phyloP scores from a whole-genome alignment of 257 asterid genomes.

The Craterostigma plantagineum region DNA sequence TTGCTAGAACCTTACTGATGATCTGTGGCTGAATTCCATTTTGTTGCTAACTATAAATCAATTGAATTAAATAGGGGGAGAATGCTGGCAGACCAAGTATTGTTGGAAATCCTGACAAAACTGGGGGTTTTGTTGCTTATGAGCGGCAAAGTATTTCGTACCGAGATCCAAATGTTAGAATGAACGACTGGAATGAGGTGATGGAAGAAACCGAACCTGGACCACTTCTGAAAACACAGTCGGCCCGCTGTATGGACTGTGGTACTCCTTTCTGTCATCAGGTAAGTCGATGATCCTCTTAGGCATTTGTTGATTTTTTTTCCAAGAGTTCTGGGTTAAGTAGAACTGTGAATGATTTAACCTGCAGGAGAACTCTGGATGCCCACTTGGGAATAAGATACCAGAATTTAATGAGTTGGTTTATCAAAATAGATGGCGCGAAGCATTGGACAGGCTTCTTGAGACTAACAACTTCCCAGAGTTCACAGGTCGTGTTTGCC shows the following conservation, averaged over 20 bases:
- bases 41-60: background rate
- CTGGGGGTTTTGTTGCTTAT: constrained; percentile 81
- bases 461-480: constrained; percentile 99
- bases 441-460: constrained; percentile 91
- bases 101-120: constrained; percentile 63
- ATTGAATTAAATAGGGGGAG: constrained; percentile 28
- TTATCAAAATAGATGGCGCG: constrained; percentile 97
- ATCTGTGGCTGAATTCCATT: too few species aligned
- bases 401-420: constrained; percentile 98
- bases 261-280: constrained; percentile 99
- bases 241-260: constrained; percentile 99
- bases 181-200: constrained; percentile 89
- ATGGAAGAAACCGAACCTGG: constrained; percentile 74
- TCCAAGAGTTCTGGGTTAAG: background rate
- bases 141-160: constrained; percentile 79
- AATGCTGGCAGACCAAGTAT: constrained; percentile 35
- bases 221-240: constrained; percentile 77
- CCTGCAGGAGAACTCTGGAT: constrained; percentile 85
- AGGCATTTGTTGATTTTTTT: background rate
- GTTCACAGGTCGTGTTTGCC: constrained; percentile 98
- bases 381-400: constrained; percentile 97
- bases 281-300: constrained; percentile 20
- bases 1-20: too few species aligned
- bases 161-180: constrained; percentile 67
- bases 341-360: background rate